Conservation (phyloP, 164 flowering plant species). For the Liriodendron chinense region DNA sequence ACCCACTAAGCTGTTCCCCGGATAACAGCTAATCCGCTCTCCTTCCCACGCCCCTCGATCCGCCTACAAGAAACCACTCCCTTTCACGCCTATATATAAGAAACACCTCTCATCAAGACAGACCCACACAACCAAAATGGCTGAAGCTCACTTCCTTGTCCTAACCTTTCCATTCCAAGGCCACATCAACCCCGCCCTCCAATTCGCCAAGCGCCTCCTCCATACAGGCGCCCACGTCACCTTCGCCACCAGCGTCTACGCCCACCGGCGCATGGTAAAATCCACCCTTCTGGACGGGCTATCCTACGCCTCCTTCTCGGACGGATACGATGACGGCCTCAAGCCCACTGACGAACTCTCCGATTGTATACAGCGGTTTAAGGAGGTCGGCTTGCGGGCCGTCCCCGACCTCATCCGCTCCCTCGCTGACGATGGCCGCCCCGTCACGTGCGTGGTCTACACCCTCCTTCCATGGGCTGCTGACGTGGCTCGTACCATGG, state of each 20-base stretch:
- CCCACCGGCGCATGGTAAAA: conserved; percentile 15
- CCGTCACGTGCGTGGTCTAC: conserved; percentile 31
- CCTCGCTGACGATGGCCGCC: conserved; percentile 5
- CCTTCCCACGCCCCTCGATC: too few relatives aligned
- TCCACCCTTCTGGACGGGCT: conserved; percentile 11
- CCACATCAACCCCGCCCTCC: conserved; percentile 42
- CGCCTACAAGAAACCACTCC: too few relatives aligned
- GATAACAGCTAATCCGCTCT: too few relatives aligned
- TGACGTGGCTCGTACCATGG: conserved; percentile 26
- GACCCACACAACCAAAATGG: not conserved
- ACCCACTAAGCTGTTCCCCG: too few relatives aligned
- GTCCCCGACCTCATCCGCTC: conserved; percentile 10
- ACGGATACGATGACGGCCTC: conserved; percentile 25
- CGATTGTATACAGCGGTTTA: conserved; percentile 10
- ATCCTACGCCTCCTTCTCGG: conserved; percentile 24
- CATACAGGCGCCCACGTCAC: conserved; percentile 31
- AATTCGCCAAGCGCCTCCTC: conserved; percentile 34
- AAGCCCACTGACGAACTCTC: not conserved
- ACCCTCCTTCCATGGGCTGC: conserved; percentile 38
- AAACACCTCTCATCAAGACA: not conserved
- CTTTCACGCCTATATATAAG: too few relatives aligned
- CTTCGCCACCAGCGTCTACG: conserved; percentile 25
- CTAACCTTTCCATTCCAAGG: conserved; percentile 35
- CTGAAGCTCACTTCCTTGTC: conserved; percentile 27
- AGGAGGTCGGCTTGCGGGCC: conserved; percentile 13